Percentiles rank a stretch among this genome's conserved stretches.
Conservation (phyloP, 257 asterid species). For the Plantago elongata region DNA sequence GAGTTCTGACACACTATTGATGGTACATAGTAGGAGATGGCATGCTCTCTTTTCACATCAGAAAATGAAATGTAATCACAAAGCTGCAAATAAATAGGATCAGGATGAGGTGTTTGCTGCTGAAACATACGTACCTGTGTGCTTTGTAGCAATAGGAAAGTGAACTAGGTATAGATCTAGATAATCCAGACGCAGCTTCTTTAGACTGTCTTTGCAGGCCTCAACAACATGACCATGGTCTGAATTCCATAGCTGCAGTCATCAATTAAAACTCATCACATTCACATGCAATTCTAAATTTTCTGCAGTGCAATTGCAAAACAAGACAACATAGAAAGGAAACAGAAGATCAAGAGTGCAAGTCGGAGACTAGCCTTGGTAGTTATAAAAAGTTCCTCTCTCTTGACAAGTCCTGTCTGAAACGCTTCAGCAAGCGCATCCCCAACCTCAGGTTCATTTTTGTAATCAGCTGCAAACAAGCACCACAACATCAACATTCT, state of each 20-base stretch:
- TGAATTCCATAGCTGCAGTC: slow-evolving; percentile 24
- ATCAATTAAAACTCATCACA: not conserved
- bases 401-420: slow-evolving; percentile 18
- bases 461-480: slow-evolving; percentile 15
- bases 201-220: slow-evolving; percentile 26
- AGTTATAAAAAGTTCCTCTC: slow-evolving; percentile 22
- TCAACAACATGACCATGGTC: slow-evolving; percentile 22
- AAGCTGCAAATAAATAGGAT: not conserved
- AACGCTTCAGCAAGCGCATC: slow-evolving; percentile 23
- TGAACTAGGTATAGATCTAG: slow-evolving; percentile 21
- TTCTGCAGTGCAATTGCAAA: not conserved
- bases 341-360: not conserved
- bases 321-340: not conserved
- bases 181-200: slow-evolving; percentile 19
- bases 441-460: slow-evolving; percentile 24
- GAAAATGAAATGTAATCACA: not conserved
- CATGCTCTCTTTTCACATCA: not conserved
- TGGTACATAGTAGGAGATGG: not conserved
- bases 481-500: not conserved
- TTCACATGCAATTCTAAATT: no score
- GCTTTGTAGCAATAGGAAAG: slow-evolving; percentile 17
- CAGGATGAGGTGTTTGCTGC: not conserved
- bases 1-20: not conserved
- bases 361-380: slow-evolving; percentile 15
- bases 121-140: slow-evolving; percentile 14